Evolutionary conservation across 257 asterid genomes (phyloP), one percentile per base, ranked within the genome.

Genomic region (Penstemon davidsonii): DNA sequence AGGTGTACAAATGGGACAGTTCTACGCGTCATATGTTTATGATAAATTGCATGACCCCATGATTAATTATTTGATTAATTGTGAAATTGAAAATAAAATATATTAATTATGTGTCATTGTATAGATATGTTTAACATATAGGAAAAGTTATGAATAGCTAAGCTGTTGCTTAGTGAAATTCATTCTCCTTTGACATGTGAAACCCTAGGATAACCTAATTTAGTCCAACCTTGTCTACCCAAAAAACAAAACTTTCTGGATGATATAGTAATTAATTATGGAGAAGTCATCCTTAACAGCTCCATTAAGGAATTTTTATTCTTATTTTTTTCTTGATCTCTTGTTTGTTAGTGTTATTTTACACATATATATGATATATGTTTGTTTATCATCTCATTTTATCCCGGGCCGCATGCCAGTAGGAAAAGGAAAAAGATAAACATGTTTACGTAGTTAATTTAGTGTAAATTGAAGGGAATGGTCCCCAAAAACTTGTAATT

Each of bases 131-230:
- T 15, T 15, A 15, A 15, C 0, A 15, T 15, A 12, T 15, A 38
- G 5, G 8, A 5, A 56, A 52, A 70, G 69, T 41, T 33, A 40
- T 61, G 45, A 33, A 13, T 19, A 51, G 38, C 11, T 7, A 12
- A 52, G 52, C 60, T 37, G 12, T 8, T 59, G 13, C 41, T 55
- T 55, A 18, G 59, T 12, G 64, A 64, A 47, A 72, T 72, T 55
- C 50, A 39, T 64, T 64, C 65, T 62, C 71, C 60, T 37, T 62
- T 70, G 62, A 40, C 82, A 76, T 62, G 66, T 74, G 68, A 62
- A 66, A 46, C 61, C 63, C 66, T 55, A 44, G 66, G 79, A 80
- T 75, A 78, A 75, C 50, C 67, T 80, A 71, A 71, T 76, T 79
- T 82, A 76, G 33, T 60, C 38, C 62, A 62, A 54, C 49, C 65